Conservation (phyloP, 441 rosid genomes). For the Theobroma grandiflorum region DNA sequence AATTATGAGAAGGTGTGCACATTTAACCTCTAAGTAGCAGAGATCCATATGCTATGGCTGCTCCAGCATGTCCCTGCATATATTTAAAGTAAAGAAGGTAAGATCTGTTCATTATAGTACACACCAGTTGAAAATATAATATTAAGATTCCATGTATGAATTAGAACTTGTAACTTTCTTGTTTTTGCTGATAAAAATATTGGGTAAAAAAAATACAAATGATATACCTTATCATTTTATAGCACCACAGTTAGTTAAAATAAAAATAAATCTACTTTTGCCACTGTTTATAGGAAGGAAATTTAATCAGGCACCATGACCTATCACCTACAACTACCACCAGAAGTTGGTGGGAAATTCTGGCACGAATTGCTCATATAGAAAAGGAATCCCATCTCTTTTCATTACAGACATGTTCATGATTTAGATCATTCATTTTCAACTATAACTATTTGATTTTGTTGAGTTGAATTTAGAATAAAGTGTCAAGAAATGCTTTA, state of each 20-base stretch:
- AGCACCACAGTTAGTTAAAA: neutral
- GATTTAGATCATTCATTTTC: constrained; percentile 1
- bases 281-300: neutral
- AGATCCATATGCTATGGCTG: constrained; percentile 92
- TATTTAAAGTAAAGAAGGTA: constrained; percentile 21
- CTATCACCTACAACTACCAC: neutral
- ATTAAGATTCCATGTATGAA: neutral
- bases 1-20: constrained; percentile 1
- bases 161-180: neutral
- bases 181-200: neutral
- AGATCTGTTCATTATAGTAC: neutral
- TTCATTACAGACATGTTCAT: neutral
- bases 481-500: neutral
- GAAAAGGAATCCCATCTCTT: neutral
- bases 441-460: constrained; percentile 5
- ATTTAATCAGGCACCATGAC: neutral
- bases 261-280: neutral
- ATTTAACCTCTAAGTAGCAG: constrained; percentile 87
- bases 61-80: constrained; percentile 90
- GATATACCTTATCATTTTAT: neutral
- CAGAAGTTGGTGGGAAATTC: neutral
- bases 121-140: neutral
- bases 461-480: neutral
- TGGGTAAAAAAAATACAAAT: neutral
- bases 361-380: neutral